Evolutionary conservation across 441 rosid species (phyloP), one percentile per base, ranked within the genome.

Genomic region (Croton laevigatus): DNA sequence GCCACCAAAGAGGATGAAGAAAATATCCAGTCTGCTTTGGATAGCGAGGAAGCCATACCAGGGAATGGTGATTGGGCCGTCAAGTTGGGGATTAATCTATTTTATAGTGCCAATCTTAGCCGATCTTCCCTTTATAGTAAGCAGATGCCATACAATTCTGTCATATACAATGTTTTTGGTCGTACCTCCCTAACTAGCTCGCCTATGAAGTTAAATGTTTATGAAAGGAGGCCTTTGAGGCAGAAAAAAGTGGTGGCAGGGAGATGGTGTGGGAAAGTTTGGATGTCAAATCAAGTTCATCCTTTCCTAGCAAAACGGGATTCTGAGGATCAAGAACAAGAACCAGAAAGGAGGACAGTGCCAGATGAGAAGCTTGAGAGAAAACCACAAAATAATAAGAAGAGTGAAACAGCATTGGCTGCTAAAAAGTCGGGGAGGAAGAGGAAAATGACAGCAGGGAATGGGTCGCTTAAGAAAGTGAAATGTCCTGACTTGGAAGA

Each of bases 251-350:
- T 83, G 60, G 98, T 93, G 78, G 99, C 79, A 3, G 99, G 99
- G 45, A 96, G 87, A 85, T 96, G 99, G 99, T 96, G 99, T 77
- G 99, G 99, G 69, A 93, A 83, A 79, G 95, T 93, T 75, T 96
- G 99, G 98, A 96, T 89, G 98, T 96, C 99, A 71, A 91, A 87
- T 87, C 98, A 91, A 86, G 96, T 95, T 74, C 99, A 95, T 80
- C 86, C 94, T 32, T 79, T 89, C 75, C 73, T 95, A 70, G 75
- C 79, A 27, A 81, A 77, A 69, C 72, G 72, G 78, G 89, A 87
- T 76, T 59, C 81, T 54, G 87, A 86, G 55, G 93, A 78, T 45
- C 88, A 73, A 65, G 91, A 88, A 27, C 84, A 72, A 70, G 91
- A 79, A 55, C 86, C 75, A 58, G 95, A 89, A 49, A n/a, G n/a